Percentiles rank a stretch among this genome's conserved stretches.
Evolutionary conservation across 805 yeast species (phyloP).

Genomic region (Candida gorgasii): DNA sequence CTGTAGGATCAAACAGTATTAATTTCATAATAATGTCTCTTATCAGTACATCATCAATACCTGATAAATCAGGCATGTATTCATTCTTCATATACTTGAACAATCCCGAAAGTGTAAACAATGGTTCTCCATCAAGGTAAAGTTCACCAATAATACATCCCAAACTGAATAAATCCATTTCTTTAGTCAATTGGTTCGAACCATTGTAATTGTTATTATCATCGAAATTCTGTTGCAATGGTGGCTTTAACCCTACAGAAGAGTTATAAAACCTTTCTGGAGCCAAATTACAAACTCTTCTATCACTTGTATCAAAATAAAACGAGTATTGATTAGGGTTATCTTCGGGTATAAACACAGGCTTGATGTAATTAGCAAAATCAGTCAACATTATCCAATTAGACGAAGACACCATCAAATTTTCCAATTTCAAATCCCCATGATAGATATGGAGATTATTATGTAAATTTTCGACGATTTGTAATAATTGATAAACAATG

Average conservation of each 20-base stretch:
- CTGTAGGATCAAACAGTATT: conserved; percentile 61
- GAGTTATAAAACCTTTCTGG: conserved; percentile 78
- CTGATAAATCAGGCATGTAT: conserved; percentile 60
- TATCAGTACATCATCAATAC: conserved; percentile 52
- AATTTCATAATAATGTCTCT: conserved; percentile 60
- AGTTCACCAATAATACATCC: conserved; percentile 93
- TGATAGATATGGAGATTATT: conserved; percentile 57
- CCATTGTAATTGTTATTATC: conserved; percentile 23
- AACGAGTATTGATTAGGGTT: conserved; percentile 91
- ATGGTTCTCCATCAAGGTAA: conserved; percentile 81
- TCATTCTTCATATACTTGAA: conserved; percentile 78
- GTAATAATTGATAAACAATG: conserved; percentile 76
- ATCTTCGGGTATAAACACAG: conserved; percentile 82
- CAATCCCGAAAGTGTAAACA: conserved; percentile 82
- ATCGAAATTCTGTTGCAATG: conserved; percentile 20
- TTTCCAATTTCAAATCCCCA: conserved; percentile 93
- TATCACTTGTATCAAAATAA: conserved; percentile 85
- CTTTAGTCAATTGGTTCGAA: conserved; percentile 42
- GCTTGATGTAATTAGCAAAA: conserved; percentile 77
- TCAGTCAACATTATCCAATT: conserved; percentile 83
- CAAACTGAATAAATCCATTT: conserved; percentile 80
- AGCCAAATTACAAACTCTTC: conserved; percentile 88
- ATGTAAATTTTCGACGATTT: conserved; percentile 67
- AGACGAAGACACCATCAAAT: conserved; percentile 83
- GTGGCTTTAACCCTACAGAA: conserved; percentile 19